A percentile compares a stretch with the other conserved stretches of the same genome.
These are phyloP conservation scores for Calonectria leucothoes DNA, from an alignment of 2,329 filamentous ascomycete genomes.

Conservation along the genomic window DNA sequence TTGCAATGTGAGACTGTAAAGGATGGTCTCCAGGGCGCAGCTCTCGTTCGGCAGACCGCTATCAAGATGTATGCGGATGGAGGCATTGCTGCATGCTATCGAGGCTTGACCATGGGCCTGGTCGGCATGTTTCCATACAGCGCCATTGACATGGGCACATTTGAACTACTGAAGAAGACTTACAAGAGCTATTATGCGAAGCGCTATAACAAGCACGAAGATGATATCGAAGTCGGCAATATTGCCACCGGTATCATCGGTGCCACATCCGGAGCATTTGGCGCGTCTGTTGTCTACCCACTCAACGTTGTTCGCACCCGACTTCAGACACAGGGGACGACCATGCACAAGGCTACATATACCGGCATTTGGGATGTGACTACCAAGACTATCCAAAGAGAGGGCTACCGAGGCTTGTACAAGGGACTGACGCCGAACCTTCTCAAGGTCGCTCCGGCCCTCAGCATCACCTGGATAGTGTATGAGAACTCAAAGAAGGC, in stretches of 20 bases:
- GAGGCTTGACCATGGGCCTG: conserved; percentile 92
- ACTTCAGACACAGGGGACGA: conserved; percentile 92
- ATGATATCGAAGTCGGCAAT: conserved; percentile 84
- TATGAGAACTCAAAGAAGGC: conserved; percentile 90
- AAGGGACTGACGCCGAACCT: conserved; percentile 96
- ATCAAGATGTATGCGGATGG: conserved; percentile 86
- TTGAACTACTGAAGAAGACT: conserved; percentile 87
- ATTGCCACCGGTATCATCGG: conserved; percentile 90
- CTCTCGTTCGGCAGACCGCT: conserved; percentile 84
- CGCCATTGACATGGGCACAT: conserved; percentile 95
- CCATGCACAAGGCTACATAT: conserved; percentile 91
- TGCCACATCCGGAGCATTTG: conserved; percentile 89
- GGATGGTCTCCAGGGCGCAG: conserved; percentile 85
- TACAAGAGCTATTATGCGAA: conserved; percentile 79
- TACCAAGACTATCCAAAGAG: conserved; percentile 81
- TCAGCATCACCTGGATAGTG: conserved; percentile 94
- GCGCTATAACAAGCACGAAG: conserved; percentile 78
- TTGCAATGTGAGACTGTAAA: conserved; percentile 96
- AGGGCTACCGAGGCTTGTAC: conserved; percentile 89
- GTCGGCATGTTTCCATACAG: conserved; percentile 98
- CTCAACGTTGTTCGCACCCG: conserved; percentile 93
- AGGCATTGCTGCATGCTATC: conserved; percentile 83
- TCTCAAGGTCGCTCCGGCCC: conserved; percentile 93
- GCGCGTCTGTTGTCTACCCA: conserved; percentile 94
- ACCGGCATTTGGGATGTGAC: conserved; percentile 92